These are phyloP conservation scores for Entelexis sorbosivorans DNA, from an alignment of 1,139 yeast species.

Conservation along the genomic window DNA sequence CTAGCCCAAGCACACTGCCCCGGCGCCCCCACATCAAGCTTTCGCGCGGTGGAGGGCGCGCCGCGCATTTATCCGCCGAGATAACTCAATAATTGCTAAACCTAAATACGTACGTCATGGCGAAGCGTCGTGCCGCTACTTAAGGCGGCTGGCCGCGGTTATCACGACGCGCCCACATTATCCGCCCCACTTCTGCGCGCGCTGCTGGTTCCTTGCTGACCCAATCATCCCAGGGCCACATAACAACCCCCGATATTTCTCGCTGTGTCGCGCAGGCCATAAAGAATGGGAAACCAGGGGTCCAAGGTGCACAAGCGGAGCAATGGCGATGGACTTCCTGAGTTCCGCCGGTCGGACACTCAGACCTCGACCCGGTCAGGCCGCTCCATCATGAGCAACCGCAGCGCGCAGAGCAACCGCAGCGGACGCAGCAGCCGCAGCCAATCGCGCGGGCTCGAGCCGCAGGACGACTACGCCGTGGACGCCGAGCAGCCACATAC, in stretches of 20 bases:
- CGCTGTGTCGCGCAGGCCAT: background rate
- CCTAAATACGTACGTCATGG: background rate
- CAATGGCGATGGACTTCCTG: constrained; percentile 30
- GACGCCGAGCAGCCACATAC: background rate
- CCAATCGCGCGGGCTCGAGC: background rate
- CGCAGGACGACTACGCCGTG: background rate
- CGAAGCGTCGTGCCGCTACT: background rate
- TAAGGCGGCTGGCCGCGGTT: background rate
- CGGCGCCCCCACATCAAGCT: background rate
- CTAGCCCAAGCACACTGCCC: background rate
- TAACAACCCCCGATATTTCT: background rate
- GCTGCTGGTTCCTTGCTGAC: background rate
- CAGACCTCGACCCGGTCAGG: constrained; percentile 32
- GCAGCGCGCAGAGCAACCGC: constrained; percentile 13
- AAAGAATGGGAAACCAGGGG: constrained; percentile 29
- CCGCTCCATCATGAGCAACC: constrained; percentile 18
- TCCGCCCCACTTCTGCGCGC: background rate
- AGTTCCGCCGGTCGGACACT: constrained; percentile 36
- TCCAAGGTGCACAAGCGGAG: constrained; percentile 23
- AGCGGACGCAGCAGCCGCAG: constrained; percentile 9
- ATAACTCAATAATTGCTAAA: background rate
- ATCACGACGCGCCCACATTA: background rate
- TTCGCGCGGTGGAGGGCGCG: background rate
- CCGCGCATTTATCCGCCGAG: background rate
- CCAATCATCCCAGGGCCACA: constrained; percentile 3